phyloP scores from a whole-genome alignment of 2,329 filamentous ascomycete species.

The Thielaviopsis musarum region DNA sequence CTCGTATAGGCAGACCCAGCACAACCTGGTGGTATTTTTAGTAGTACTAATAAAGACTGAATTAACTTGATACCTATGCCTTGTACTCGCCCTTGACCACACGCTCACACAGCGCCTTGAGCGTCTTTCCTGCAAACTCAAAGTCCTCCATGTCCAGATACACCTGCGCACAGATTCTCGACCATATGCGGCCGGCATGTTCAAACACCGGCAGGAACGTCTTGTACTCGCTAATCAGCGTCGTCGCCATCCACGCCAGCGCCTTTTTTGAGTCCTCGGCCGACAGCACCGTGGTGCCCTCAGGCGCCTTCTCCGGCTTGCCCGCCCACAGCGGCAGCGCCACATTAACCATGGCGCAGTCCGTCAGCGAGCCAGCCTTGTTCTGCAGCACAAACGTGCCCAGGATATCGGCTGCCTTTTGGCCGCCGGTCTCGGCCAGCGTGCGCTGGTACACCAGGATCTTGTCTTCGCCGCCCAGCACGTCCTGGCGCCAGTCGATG shows the following conservation, averaged over 20 bases:
- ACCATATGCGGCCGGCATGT: conserved; percentile 49
- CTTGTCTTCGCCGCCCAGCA: conserved; percentile 55
- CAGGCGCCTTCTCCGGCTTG: conserved; percentile 16
- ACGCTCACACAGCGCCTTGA: conserved; percentile 33
- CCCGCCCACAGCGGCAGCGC: conserved; percentile 42
- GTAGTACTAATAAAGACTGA: neutral
- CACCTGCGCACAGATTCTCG: conserved; percentile 61
- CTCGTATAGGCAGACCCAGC: neutral
- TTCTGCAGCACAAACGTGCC: conserved; percentile 62
- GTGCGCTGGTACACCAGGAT: conserved; percentile 47
- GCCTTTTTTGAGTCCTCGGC: conserved; percentile 21
- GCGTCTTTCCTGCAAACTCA: conserved; percentile 42
- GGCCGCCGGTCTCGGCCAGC: conserved; percentile 48
- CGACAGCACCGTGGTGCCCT: conserved; percentile 17
- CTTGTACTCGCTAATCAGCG: conserved; percentile 40
- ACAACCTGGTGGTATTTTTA: neutral
- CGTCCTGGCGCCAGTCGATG: conserved; percentile 49
- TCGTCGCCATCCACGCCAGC: conserved; percentile 40
- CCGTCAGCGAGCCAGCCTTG: conserved; percentile 37
- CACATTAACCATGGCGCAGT: conserved; percentile 58
- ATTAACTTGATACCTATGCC: neutral
- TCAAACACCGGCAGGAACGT: conserved; percentile 54
- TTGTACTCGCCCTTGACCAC: conserved; percentile 22
- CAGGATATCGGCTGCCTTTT: conserved; percentile 41
- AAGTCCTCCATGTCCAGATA: conserved; percentile 74